These are phyloP conservation scores for Talaromyces sp. DNA, from an alignment of 2,329 filamentous ascomycete genomes.

Conservation along the genomic window DNA sequence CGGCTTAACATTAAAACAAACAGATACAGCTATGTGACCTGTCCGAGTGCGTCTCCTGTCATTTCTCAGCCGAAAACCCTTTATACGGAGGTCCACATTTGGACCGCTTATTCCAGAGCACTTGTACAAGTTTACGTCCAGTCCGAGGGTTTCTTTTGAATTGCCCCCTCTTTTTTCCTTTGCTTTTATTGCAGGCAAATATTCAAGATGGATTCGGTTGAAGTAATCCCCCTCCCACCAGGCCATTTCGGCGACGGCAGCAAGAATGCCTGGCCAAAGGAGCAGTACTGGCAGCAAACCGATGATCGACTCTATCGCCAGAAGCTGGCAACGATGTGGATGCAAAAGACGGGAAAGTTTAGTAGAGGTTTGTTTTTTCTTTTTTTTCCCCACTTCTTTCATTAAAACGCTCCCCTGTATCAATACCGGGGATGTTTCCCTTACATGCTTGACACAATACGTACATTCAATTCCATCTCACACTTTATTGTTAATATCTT, in stretches of 20 bases:
- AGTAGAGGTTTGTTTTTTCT: constrained; percentile 25
- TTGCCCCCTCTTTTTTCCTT: not conserved
- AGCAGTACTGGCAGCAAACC: constrained; percentile 26
- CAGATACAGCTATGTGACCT: not conserved
- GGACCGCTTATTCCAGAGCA: not conserved
- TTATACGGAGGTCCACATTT: not conserved
- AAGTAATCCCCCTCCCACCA: constrained; percentile 26
- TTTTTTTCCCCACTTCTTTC: not conserved
- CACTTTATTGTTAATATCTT: not conserved
- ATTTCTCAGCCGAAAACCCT: not conserved
- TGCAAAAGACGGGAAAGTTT: constrained; percentile 36
- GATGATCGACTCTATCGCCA: constrained; percentile 42
- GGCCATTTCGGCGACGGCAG: constrained; percentile 34
- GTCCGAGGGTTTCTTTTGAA: not conserved
- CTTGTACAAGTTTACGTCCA: not conserved
- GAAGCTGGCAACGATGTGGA: constrained; percentile 45
- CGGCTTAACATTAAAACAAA: not conserved
- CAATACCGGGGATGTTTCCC: not conserved
- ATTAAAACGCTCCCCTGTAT: not conserved
- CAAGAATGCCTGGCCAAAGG: constrained; percentile 29
- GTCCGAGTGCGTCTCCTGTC: not conserved
- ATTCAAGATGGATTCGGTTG: not conserved
- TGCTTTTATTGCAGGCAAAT: not conserved
- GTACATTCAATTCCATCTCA: not conserved
- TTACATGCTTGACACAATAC: not conserved